Percentiles rank a stretch among this genome's conserved stretches.
These are phyloP conservation scores for Coemansia reversa DNA, from an alignment of 192 early-diverging fungal genomes.

Conservation along the genomic window DNA sequence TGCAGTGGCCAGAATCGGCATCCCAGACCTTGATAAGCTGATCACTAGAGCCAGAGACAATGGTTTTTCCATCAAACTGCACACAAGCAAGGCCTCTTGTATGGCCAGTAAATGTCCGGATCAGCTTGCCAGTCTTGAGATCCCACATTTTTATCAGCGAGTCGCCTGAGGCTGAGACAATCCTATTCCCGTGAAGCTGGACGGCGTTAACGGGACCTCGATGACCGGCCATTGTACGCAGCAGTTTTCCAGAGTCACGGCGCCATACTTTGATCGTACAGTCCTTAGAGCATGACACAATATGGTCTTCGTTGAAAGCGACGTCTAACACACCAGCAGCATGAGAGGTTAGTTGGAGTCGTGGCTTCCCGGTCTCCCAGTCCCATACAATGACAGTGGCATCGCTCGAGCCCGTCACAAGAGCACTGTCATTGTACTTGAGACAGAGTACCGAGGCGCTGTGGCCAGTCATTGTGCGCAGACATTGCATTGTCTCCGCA, in stretches of 20 bases:
- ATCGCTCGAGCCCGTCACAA: slow-evolving; percentile 88
- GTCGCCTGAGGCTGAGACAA: slow-evolving; percentile 87
- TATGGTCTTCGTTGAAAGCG: slow-evolving; percentile 68
- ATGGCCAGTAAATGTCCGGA: slow-evolving; percentile 79
- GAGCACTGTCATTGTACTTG: slow-evolving; percentile 69
- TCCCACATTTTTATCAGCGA: slow-evolving; percentile 80
- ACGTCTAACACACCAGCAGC: slow-evolving; percentile 81
- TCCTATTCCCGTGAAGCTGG: slow-evolving; percentile 64
- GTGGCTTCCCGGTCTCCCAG: slow-evolving; percentile 50
- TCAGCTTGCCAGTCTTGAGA: slow-evolving; percentile 63
- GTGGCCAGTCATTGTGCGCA: slow-evolving; percentile 66
- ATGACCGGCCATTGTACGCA: slow-evolving; percentile 75
- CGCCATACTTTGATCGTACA: slow-evolving; percentile 88
- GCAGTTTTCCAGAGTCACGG: slow-evolving; percentile 57
- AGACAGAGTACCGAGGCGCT: slow-evolving; percentile 75
- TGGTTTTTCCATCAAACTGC: slow-evolving; percentile 74
- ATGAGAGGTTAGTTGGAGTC: slow-evolving; percentile 70
- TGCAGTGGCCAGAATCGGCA: slow-evolving; percentile 62
- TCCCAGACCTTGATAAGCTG: slow-evolving; percentile 84
- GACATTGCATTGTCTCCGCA: slow-evolving; percentile 56
- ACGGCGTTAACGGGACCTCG: slow-evolving; percentile 95
- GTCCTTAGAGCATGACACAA: slow-evolving; percentile 93
- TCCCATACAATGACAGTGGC: slow-evolving; percentile 84
- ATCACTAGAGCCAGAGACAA: slow-evolving; percentile 81
- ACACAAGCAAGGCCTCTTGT: slow-evolving; percentile 79